These are phyloP conservation scores for Solanum stenotomum DNA, from an alignment of 257 asterid species.

Conservation along the genomic window DNA sequence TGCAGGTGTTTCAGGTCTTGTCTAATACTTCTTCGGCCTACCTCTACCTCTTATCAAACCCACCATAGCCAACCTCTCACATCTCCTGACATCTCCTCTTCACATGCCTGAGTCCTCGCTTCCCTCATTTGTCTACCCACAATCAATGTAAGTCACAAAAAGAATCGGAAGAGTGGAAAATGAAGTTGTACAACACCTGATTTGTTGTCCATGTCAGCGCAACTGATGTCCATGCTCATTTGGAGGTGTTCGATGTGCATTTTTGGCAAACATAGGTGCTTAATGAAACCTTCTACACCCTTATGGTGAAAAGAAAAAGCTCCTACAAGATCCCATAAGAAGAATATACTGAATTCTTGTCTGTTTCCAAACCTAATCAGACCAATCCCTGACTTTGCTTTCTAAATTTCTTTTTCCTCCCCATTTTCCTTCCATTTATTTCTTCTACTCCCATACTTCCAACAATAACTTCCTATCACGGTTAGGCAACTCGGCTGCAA, in stretches of 20 bases:
- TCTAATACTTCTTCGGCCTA: not conserved
- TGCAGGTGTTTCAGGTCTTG: not conserved
- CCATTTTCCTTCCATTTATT: not conserved
- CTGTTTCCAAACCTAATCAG: not conserved
- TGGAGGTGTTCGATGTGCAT: not conserved
- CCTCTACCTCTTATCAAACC: not conserved
- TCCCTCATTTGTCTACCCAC: not conserved
- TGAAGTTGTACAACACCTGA: not conserved
- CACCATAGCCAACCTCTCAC: not conserved
- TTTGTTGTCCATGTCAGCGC: not conserved
- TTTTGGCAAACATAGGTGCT: not conserved
- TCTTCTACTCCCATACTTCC: not conserved
- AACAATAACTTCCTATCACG: not conserved
- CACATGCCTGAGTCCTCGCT: not conserved
- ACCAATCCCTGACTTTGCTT: not conserved
- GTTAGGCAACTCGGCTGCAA: not conserved
- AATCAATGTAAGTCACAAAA: not conserved
- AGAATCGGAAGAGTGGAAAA: not conserved
- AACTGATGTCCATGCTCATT: not conserved
- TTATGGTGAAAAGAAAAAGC: not conserved
- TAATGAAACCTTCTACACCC: not conserved
- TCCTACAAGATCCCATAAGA: not conserved
- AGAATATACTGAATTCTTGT: not conserved
- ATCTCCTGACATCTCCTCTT: not conserved
- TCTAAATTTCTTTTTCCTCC: not conserved